phyloP scores from a whole-genome alignment of 345 rosid genomes.

The Eucalyptus virginea region DNA sequence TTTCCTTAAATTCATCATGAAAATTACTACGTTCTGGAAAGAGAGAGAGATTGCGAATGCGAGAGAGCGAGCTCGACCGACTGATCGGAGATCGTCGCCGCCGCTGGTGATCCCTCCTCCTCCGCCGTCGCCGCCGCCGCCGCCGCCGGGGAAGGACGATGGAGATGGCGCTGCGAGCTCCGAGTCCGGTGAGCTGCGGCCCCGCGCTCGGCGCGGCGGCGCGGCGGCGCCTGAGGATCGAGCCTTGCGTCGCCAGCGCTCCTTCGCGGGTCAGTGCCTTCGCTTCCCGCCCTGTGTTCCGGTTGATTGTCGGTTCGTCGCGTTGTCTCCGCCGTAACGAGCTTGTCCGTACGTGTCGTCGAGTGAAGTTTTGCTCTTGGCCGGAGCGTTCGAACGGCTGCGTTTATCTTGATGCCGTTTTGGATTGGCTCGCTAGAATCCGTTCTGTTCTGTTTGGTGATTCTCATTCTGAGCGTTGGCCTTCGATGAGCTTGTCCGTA shows the following conservation, averaged over 20 bases:
- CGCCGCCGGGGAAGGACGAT: constrained; percentile 10
- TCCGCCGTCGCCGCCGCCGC: background rate
- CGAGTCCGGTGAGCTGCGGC: constrained; percentile 31
- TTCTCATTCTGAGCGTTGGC: background rate
- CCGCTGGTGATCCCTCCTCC: background rate
- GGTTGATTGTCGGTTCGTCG: background rate
- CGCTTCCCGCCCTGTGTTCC: background rate
- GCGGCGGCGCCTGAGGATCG: constrained; percentile 26
- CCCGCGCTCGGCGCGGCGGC: constrained; percentile 8
- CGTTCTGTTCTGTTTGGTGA: background rate
- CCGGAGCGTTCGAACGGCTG: background rate
- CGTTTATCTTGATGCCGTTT: background rate
- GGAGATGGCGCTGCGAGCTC: constrained; percentile 58
- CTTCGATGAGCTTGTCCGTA: background rate
- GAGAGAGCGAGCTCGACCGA: background rate
- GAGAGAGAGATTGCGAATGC: background rate
- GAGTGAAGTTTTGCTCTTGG: background rate
- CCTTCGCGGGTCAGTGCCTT: background rate
- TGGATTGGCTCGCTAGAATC: background rate
- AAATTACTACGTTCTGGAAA: background rate
- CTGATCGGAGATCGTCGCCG: background rate
- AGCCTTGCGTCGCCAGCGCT: constrained; percentile 10
- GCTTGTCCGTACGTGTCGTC: background rate
- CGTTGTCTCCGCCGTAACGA: background rate
- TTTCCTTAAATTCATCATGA: background rate